Percentiles rank a stretch among this genome's conserved stretches.
Evolutionary conservation across 2,329 filamentous ascomycete species (phyloP).

Genomic region (Xylaria sp.): DNA sequence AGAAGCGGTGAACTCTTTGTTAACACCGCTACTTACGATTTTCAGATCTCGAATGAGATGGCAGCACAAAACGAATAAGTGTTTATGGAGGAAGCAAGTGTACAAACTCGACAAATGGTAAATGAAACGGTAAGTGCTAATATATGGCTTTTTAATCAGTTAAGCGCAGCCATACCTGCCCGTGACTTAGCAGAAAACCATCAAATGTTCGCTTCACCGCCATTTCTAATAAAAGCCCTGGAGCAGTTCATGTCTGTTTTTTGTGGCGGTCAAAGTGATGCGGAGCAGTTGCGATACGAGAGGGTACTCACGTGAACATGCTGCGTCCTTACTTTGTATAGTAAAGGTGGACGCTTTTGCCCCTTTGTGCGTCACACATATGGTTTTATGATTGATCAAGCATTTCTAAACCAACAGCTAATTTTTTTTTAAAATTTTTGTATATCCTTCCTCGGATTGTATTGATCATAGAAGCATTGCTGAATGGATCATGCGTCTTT

Average conservation of each 20-base stretch:
- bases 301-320: not conserved
- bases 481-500: not conserved
- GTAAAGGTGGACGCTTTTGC: not conserved
- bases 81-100: not conserved
- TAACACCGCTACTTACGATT: slow-evolving; percentile 33
- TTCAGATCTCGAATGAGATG: slow-evolving; percentile 34
- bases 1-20: slow-evolving; percentile 7
- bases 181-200: too few relatives aligned
- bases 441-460: too few relatives aligned
- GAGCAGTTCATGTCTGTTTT: not conserved
- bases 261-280: not conserved
- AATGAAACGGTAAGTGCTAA: not conserved
- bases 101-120: not conserved
- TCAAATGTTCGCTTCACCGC: not conserved
- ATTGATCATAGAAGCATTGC: not conserved
- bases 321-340: not conserved
- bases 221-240: not conserved
- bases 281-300: not conserved
- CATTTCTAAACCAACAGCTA: not conserved
- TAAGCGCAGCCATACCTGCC: too few relatives aligned
- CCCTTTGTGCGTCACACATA: not conserved
- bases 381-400: not conserved
- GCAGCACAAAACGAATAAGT: slow-evolving; percentile 31
- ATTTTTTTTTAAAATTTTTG: not conserved
- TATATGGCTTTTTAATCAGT: too few relatives aligned